These are phyloP conservation scores for Curvularia lunata DNA, from an alignment of 2,329 filamentous ascomycete species.

Conservation along the genomic window DNA sequence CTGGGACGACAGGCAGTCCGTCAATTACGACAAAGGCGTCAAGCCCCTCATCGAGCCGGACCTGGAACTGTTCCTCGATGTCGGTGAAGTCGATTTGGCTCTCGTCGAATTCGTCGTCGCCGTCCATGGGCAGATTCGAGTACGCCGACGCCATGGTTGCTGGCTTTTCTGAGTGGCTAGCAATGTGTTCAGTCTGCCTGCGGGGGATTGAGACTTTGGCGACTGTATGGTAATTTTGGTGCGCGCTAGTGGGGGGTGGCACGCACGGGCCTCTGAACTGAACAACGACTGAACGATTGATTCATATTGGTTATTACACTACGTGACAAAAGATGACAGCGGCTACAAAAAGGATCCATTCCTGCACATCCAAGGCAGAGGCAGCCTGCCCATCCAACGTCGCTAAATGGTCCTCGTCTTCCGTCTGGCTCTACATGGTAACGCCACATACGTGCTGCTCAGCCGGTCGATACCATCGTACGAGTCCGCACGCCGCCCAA, in stretches of 20 bases:
- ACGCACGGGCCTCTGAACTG: conserved; percentile 12
- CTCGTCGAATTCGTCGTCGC: conserved; percentile 87
- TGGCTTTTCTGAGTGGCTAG: conserved; percentile 26
- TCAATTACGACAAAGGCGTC: conserved; percentile 97
- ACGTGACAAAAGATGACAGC: neutral
- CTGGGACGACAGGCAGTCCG: conserved; percentile 85
- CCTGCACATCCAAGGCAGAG: conserved; percentile 3
- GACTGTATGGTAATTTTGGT: conserved; percentile 16
- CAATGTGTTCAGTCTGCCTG: conserved; percentile 26
- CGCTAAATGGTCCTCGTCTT: conserved; percentile 7
- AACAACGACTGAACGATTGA: neutral
- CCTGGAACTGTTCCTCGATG: conserved; percentile 91
- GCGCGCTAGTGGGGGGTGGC: conserved; percentile 18
- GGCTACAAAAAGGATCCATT: neutral
- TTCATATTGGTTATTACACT: neutral
- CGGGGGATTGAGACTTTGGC: conserved; percentile 11
- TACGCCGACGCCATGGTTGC: conserved; percentile 88
- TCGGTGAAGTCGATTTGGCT: conserved; percentile 96
- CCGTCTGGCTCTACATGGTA: conserved; percentile 2
- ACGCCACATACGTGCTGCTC: conserved; percentile 11
- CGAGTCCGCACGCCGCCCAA: conserved; percentile 40
- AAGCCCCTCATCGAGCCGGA: conserved; percentile 92
- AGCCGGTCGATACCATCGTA: conserved; percentile 40
- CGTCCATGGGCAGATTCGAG: conserved; percentile 80
- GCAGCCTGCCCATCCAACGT: conserved; percentile 8